Conservation (phyloP, 2,329 filamentous ascomycete genomes). For the Cylindrodendrum hubeiense region DNA sequence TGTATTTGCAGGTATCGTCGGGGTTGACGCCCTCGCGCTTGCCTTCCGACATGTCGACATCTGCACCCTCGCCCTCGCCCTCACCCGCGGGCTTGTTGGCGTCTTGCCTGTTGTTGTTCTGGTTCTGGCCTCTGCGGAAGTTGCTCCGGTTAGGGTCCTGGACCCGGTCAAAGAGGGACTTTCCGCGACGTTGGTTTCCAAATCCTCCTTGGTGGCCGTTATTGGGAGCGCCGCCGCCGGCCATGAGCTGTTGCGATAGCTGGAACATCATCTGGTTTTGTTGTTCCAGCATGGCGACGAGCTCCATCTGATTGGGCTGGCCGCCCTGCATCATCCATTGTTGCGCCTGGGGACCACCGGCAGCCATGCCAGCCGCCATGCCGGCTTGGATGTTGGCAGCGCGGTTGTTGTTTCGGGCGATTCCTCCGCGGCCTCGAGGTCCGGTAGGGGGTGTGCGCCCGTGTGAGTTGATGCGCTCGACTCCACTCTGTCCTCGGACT, state of each 20-base stretch:
- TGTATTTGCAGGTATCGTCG: slow-evolving; percentile 88
- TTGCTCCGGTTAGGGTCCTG: slow-evolving; percentile 66
- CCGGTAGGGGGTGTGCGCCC: slow-evolving; percentile 78
- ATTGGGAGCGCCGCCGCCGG: slow-evolving; percentile 29
- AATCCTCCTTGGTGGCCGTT: slow-evolving; percentile 61
- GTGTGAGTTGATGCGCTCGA: slow-evolving; percentile 86
- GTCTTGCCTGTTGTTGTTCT: slow-evolving; percentile 53
- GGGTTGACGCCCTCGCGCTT: slow-evolving; percentile 67
- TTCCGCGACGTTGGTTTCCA: slow-evolving; percentile 56
- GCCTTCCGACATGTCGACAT: slow-evolving; percentile 72
- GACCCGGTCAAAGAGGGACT: slow-evolving; percentile 82
- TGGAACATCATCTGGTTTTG: slow-evolving; percentile 89
- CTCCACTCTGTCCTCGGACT: slow-evolving; percentile 77
- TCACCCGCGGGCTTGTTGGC: slow-evolving; percentile 48
- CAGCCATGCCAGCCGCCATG: slow-evolving; percentile 59
- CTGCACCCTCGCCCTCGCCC: slow-evolving; percentile 65
- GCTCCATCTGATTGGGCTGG: slow-evolving; percentile 65
- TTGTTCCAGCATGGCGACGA: slow-evolving; percentile 85
- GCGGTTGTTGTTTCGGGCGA: slow-evolving; percentile 64
- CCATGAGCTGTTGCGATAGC: slow-evolving; percentile 73
- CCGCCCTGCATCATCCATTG: slow-evolving; percentile 63
- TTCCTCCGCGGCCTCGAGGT: slow-evolving; percentile 67
- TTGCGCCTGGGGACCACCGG: slow-evolving; percentile 50
- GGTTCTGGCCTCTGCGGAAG: slow-evolving; percentile 63
- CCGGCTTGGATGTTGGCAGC: slow-evolving; percentile 64